Percentiles rank a stretch among this genome's conserved stretches.
These are phyloP conservation scores for Haplographium delicatum DNA, from an alignment of 495 filamentous ascomycete genomes.

Conservation along the genomic window DNA sequence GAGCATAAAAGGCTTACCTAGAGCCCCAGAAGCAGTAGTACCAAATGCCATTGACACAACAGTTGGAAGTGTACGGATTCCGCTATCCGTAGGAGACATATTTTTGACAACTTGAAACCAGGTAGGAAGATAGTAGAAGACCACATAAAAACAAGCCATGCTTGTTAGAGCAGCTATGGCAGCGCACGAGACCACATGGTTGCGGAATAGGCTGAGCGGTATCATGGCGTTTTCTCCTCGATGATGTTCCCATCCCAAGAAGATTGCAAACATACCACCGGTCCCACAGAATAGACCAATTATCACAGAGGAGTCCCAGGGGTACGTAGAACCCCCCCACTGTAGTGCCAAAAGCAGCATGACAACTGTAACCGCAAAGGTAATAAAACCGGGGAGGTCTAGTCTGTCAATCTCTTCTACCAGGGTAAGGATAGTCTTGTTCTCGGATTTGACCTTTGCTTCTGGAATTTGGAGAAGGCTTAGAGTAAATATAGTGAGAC, in stretches of 20 bases:
- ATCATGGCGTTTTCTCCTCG: constrained; percentile 47
- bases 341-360: constrained; percentile 59
- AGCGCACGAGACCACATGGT: constrained; percentile 14
- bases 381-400: constrained; percentile 42
- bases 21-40: background rate
- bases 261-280: constrained; percentile 37
- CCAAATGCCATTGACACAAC: constrained; percentile 31
- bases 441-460: no score
- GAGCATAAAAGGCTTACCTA: background rate
- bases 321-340: constrained; percentile 49
- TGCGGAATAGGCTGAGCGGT: constrained; percentile 23
- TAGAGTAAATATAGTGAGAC: background rate
- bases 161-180: constrained; percentile 1
- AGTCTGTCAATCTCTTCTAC: constrained; percentile 33
- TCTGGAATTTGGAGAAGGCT: constrained; percentile 3
- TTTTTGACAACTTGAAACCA: constrained; percentile 52
- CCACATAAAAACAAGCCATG: background rate
- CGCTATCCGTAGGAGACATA: constrained; percentile 52
- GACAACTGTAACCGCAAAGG: constrained; percentile 46
- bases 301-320: constrained; percentile 41
- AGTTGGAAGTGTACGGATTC: constrained; percentile 61
- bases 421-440: no score
- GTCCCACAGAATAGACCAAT: constrained; percentile 43
- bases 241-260: constrained; percentile 42
- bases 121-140: constrained; percentile 55